phyloP scores from a whole-genome alignment of 176 grass and related monocot species.

The Eragrostis nindensis region DNA sequence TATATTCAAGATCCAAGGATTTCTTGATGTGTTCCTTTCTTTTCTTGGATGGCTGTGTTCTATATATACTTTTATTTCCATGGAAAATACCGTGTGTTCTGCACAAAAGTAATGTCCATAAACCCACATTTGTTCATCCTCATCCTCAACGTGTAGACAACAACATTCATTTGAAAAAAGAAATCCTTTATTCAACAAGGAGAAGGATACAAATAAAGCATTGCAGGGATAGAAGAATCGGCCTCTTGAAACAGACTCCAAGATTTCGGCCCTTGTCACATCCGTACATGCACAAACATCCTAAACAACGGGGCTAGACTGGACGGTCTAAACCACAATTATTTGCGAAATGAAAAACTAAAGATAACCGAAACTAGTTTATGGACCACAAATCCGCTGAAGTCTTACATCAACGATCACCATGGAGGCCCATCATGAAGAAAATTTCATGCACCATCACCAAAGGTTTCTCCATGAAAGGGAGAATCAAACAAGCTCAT shows the following conservation, averaged over 20 bases:
- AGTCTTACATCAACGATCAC: background rate
- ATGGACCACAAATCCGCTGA: background rate
- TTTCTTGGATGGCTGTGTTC: background rate
- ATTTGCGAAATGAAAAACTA: background rate
- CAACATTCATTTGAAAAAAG: background rate
- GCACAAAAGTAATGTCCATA: background rate
- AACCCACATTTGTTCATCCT: background rate
- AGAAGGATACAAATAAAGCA: conserved; percentile 1
- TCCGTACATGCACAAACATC: background rate
- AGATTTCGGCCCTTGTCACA: background rate
- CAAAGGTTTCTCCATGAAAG: background rate
- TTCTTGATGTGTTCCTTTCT: background rate
- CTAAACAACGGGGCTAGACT: background rate
- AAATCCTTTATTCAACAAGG: background rate
- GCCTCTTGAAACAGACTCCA: conserved; percentile 7
- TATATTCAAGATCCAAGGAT: background rate
- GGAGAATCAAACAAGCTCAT: background rate
- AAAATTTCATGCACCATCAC: background rate
- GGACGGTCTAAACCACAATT: background rate
- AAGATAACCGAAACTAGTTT: background rate
- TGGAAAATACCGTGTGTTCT: background rate
- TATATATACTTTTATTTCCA: background rate
- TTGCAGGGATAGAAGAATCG: conserved; percentile 13
- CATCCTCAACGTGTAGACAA: too few relatives aligned
- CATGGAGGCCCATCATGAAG: background rate